phyloP scores from a whole-genome alignment of 129 eudicot species.

The Chrysanthemum lavandulifolium region DNA sequence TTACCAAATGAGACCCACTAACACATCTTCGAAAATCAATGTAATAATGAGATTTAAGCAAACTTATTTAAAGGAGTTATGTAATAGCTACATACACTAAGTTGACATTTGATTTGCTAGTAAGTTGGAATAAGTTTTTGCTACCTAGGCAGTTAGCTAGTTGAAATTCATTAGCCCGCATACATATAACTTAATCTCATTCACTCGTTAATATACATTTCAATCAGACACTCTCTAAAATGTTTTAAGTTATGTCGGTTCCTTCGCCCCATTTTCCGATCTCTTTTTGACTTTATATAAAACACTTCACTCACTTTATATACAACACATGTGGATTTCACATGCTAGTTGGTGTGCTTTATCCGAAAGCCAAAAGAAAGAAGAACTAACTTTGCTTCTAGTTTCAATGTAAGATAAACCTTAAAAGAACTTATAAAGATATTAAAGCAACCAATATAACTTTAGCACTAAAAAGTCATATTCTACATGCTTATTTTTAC shows the following conservation, averaged over 20 bases:
- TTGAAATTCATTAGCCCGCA: no score
- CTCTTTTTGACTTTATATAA: slow-evolving; percentile 16
- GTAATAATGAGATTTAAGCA: neutral
- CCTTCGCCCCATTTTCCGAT: neutral
- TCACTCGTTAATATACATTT: neutral
- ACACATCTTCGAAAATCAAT: neutral
- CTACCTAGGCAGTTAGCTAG: no score
- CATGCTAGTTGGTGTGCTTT: slow-evolving; percentile 21
- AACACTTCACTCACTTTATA: slow-evolving; percentile 5
- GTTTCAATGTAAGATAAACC: slow-evolving; percentile 1
- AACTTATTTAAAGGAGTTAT: neutral
- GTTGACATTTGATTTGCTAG: no score
- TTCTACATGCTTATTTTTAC: no score
- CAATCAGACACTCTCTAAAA: no score
- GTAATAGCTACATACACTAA: neutral
- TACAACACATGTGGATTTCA: slow-evolving; percentile 21
- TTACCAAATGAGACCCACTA: neutral
- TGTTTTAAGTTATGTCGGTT: neutral
- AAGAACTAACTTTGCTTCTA: neutral
- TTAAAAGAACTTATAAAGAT: neutral
- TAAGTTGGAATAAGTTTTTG: no score
- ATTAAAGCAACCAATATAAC: neutral
- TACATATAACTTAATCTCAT: neutral
- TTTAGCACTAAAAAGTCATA: no score
- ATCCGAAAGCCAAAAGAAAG: slow-evolving; percentile 16